These are phyloP conservation scores for Sistotremastrum niveocremeum DNA, from an alignment of 768 basidiomycete species.

Conservation along the genomic window DNA sequence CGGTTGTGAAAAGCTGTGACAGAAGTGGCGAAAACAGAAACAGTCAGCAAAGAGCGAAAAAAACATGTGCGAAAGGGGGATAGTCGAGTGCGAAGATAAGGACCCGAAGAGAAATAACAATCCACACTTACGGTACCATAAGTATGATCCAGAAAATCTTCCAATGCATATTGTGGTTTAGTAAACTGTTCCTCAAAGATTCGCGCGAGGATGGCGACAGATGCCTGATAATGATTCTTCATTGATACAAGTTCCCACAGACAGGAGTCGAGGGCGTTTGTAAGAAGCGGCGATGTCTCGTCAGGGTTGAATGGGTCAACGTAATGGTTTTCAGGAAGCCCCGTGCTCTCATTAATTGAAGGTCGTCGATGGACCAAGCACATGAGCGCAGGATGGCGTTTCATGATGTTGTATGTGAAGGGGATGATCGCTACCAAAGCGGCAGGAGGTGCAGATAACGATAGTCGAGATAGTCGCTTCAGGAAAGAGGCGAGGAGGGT, in stretches of 20 bases:
- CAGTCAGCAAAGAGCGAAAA: neutral
- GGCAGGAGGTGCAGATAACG: conserved; percentile 76
- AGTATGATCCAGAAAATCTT: conserved; percentile 94
- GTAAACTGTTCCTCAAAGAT: conserved; percentile 89
- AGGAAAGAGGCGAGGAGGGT: conserved; percentile 90
- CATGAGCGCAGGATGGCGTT: conserved; percentile 86
- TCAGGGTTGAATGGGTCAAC: conserved; percentile 55
- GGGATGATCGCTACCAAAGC: conserved; percentile 86
- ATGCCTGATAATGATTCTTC: conserved; percentile 68
- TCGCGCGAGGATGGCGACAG: conserved; percentile 75
- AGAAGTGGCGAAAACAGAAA: conserved; percentile 3
- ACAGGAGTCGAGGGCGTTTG: conserved; percentile 74
- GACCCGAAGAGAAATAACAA: neutral
- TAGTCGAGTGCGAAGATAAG: conserved; percentile 1
- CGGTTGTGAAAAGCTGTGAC: conserved; percentile 73
- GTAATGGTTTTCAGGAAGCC: neutral
- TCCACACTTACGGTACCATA: conserved; percentile 54
- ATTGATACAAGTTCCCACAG: conserved; percentile 86
- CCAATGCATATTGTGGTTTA: conserved; percentile 78
- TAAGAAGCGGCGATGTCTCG: conserved; percentile 62
- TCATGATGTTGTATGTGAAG: conserved; percentile 88
- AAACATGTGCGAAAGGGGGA: neutral
- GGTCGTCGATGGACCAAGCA: conserved; percentile 67
- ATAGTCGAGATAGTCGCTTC: conserved; percentile 78
- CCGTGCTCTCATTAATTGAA: neutral